Percentiles rank a stretch among this genome's conserved stretches.
Evolutionary conservation across 495 filamentous ascomycete genomes (phyloP).

Genomic region (Penicillium herquei): DNA sequence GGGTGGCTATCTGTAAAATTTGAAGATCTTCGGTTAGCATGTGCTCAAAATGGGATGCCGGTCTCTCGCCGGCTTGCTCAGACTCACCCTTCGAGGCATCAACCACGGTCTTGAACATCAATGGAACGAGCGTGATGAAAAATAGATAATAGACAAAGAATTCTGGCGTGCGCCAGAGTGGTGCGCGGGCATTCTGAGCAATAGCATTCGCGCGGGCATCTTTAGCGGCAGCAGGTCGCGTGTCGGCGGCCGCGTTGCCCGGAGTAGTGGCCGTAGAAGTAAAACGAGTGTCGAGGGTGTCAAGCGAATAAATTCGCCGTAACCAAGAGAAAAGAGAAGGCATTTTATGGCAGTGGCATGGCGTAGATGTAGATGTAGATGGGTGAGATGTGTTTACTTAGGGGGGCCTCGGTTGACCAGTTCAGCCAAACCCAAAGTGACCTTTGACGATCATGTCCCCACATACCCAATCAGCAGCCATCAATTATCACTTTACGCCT

Average conservation of each 20-base stretch:
- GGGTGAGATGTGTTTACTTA: constrained; percentile 8
- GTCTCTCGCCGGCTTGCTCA: neutral
- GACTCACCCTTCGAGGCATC: constrained; percentile 81
- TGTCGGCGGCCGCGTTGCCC: constrained; percentile 51
- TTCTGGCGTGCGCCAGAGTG: constrained; percentile 83
- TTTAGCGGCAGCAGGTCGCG: constrained; percentile 37
- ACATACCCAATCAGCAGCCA: constrained; percentile 12
- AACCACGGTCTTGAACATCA: constrained; percentile 87
- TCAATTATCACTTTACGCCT: constrained; percentile 4
- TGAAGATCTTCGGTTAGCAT: constrained; percentile 44
- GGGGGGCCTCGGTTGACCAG: constrained; percentile 10
- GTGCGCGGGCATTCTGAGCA: constrained; percentile 46
- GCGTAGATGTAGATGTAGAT: constrained; percentile 12
- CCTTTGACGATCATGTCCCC: neutral
- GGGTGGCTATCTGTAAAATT: constrained; percentile 81
- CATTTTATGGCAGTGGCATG: constrained; percentile 41
- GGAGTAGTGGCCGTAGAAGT: constrained; percentile 63
- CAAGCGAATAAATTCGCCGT: constrained; percentile 71
- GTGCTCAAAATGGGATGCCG: neutral
- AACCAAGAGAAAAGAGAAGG: constrained; percentile 32
- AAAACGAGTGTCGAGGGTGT: constrained; percentile 92
- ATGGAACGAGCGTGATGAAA: constrained; percentile 64
- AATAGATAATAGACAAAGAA: constrained; percentile 81
- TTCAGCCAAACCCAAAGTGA: neutral
- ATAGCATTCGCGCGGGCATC: constrained; percentile 46